Evolutionary conservation across 306 rosid species (phyloP).

Genomic region (Potentilla sterilis): DNA sequence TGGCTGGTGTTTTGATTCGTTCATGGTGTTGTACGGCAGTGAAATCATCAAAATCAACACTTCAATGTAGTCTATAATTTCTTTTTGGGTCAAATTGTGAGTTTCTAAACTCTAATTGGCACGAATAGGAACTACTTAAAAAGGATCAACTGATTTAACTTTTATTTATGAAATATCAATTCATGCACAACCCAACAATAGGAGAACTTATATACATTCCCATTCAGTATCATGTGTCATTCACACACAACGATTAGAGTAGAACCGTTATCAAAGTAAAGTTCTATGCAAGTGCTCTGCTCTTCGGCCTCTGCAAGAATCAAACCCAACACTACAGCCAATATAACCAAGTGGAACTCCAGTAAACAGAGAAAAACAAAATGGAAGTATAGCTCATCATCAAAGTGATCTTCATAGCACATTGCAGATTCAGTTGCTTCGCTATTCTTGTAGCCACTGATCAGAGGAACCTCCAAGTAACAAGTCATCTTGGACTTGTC

Average conservation of each 20-base stretch:
- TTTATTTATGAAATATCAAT: no score
- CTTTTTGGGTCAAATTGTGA: background rate
- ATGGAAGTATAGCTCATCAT: background rate
- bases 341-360: background rate
- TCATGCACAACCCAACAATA: background rate
- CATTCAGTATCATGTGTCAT: background rate
- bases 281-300: background rate
- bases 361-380: background rate
- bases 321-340: background rate
- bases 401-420: background rate
- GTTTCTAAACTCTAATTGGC: background rate
- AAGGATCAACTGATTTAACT: background rate
- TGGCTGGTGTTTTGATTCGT: background rate
- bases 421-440: background rate
- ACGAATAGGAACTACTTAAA: background rate
- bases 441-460: background rate
- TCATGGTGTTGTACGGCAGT: background rate
- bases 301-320: background rate
- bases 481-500: background rate
- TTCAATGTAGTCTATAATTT: background rate
- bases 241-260: background rate
- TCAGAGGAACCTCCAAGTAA: background rate
- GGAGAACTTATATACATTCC: background rate
- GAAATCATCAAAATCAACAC: background rate
- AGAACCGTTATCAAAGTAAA: background rate